phyloP scores from a whole-genome alignment of 2,329 filamentous ascomycete species.

The Rhynchosporium agropyri region DNA sequence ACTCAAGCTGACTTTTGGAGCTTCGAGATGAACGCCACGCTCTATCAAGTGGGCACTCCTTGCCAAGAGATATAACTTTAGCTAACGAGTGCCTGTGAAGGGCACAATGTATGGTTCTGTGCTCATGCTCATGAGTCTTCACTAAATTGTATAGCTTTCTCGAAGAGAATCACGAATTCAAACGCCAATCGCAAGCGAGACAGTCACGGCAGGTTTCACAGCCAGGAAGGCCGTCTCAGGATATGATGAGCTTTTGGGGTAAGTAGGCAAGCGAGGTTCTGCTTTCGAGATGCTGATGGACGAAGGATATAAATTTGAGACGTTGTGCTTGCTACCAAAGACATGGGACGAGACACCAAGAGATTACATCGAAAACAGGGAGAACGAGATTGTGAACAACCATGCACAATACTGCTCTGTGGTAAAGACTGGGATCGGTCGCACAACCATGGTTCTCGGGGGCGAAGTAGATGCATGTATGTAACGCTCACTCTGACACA shows the following conservation, averaged over 20 bases:
- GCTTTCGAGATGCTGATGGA: constrained; percentile 14
- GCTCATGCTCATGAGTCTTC: constrained; percentile 29
- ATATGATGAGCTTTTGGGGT: constrained; percentile 95
- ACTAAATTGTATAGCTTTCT: constrained; percentile 68
- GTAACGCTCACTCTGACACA: constrained; percentile 31
- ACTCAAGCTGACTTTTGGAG: constrained; percentile 47
- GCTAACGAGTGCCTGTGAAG: constrained; percentile 44
- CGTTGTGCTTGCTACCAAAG: constrained; percentile 72
- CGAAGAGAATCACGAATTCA: constrained; percentile 83
- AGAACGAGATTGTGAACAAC: constrained; percentile 76
- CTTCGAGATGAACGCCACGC: constrained; percentile 95
- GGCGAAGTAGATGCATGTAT: constrained; percentile 91
- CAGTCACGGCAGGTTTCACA: constrained; percentile 55
- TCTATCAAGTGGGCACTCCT: constrained; percentile 69
- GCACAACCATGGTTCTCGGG: constrained; percentile 73
- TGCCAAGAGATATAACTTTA: not conserved
- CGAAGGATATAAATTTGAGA: constrained; percentile 94
- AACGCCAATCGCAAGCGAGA: constrained; percentile 60
- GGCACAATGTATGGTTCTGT: constrained; percentile 53
- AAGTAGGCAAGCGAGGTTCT: constrained; percentile 26
- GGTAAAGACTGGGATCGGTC: constrained; percentile 84
- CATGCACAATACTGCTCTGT: constrained; percentile 95
- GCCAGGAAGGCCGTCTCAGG: constrained; percentile 62
- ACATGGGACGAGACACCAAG: constrained; percentile 74
- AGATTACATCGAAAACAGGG: constrained; percentile 77